A percentile compares a stretch with the other conserved stretches of the same genome.
Conservation (phyloP, 306 rosid species). For the Fragaria nilgerrensis region DNA sequence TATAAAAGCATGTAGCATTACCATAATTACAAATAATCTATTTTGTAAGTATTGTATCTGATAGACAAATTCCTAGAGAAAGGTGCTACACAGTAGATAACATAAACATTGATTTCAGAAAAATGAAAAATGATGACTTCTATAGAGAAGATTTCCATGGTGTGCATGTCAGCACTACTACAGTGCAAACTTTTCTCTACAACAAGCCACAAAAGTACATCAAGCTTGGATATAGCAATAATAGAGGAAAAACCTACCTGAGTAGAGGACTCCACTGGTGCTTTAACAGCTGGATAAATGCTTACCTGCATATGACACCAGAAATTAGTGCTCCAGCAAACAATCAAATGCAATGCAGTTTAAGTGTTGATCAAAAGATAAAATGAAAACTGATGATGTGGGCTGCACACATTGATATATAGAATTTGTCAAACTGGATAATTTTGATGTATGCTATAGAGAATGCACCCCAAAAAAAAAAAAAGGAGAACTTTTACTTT, state of each 20-base stretch:
- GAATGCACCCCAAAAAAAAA: background rate
- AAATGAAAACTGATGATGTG: background rate
- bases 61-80: background rate
- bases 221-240: background rate
- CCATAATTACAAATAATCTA: background rate
- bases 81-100: background rate
- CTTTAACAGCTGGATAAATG: conserved; percentile 88
- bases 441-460: background rate
- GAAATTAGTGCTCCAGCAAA: conserved; percentile 23
- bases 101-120: background rate
- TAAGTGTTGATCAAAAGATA: background rate
- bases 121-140: background rate
- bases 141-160: background rate
- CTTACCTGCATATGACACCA: conserved; percentile 59
- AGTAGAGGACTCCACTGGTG: conserved; percentile 75
- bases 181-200: background rate
- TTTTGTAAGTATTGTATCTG: background rate
- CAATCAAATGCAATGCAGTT: conserved; percentile 15
- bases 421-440: background rate
- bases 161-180: background rate
- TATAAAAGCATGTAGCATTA: background rate
- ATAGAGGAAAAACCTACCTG: conserved; percentile 49
- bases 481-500: background rate
- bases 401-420: background rate
- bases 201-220: background rate